phyloP scores from a whole-genome alignment of 768 basidiomycete species.

The Thelephora aurantiotincta region DNA sequence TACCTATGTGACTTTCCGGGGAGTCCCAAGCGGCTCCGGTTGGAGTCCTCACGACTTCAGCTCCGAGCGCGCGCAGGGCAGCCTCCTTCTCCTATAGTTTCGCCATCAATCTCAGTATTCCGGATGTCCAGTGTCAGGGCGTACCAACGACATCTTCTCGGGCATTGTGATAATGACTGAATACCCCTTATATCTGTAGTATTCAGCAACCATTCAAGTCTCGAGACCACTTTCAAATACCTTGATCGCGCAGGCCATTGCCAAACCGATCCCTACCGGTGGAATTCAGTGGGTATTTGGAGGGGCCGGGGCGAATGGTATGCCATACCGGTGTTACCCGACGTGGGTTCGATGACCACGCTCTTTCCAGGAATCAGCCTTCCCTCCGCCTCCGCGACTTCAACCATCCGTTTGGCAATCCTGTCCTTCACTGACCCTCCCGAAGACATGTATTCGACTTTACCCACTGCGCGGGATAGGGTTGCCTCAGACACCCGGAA shows the following conservation, averaged over 20 bases:
- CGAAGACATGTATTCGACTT: constrained; percentile 79
- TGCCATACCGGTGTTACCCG: constrained; percentile 79
- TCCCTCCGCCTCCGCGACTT: constrained; percentile 84
- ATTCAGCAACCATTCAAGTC: constrained; percentile 41
- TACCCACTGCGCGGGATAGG: constrained; percentile 43
- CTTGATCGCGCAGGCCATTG: constrained; percentile 89
- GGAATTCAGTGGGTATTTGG: neutral
- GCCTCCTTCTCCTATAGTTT: constrained; percentile 75
- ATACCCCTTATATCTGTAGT: constrained; percentile 76
- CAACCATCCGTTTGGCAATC: constrained; percentile 93
- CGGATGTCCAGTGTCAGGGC: neutral
- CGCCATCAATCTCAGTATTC: neutral
- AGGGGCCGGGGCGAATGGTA: neutral
- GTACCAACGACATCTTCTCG: constrained; percentile 83
- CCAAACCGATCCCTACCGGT: constrained; percentile 72
- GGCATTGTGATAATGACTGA: constrained; percentile 83
- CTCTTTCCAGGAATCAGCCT: constrained; percentile 76
- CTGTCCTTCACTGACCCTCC: constrained; percentile 95
- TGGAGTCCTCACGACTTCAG: constrained; percentile 90
- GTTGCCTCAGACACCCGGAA: neutral
- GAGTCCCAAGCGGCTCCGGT: constrained; percentile 82
- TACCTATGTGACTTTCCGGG: constrained; percentile 86
- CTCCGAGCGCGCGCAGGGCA: constrained; percentile 79
- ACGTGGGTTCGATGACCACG: constrained; percentile 90
- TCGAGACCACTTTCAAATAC: constrained; percentile 23